Evolutionary conservation across 1,284 basidiomycete genomes (phyloP), one percentile per base, ranked within the genome.

Genomic region (Sporisorium scitamineum): DNA sequence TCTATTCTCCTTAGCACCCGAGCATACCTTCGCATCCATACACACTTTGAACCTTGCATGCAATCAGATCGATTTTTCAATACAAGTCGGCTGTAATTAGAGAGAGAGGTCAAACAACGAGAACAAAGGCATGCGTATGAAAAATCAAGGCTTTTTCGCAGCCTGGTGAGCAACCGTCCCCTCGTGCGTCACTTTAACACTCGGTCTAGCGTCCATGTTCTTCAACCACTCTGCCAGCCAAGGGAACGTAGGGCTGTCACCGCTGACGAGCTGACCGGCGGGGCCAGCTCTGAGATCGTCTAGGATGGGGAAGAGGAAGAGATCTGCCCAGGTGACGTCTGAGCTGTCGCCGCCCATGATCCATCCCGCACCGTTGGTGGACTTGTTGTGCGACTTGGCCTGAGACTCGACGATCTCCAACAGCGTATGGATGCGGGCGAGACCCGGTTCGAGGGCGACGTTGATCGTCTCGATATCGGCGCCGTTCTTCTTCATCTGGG

Each of bases 271-370:
- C 0, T 44, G 22, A 4, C 26, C 56, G 0, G 61, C 65, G 6
- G 70, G 67, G 13, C 55, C 53, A 2, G 52, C 55, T 9, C 62
- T 31, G 3, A 77, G 42, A 48, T 77, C 70, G 57, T 66, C 67
- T 10, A 74, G 14, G 31, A 75, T 59, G 31, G 75, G 75, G 44
- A 58, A 77, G 16, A 77, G 59, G 67, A 77, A 77, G 1, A 77
- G 60, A 29, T 77, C 75, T 2, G 75, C 65, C 75, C 75, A 77
- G 2, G 55, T 63, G 7, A 70, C 8, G 0, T 57, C 24, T 6
- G 13, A 10, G 26, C 18, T 18, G 10, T 18, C 29, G 8, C 42
- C 31, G 18, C 70, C 64, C 24, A 70, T 10, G n/a, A 68, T 45
- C 58, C 54, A 69, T 5, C 59, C 63, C 5, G 52, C 6, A 0